phyloP scores from a whole-genome alignment of 23 red algal genomes.

The Gracilaria domingensis region DNA sequence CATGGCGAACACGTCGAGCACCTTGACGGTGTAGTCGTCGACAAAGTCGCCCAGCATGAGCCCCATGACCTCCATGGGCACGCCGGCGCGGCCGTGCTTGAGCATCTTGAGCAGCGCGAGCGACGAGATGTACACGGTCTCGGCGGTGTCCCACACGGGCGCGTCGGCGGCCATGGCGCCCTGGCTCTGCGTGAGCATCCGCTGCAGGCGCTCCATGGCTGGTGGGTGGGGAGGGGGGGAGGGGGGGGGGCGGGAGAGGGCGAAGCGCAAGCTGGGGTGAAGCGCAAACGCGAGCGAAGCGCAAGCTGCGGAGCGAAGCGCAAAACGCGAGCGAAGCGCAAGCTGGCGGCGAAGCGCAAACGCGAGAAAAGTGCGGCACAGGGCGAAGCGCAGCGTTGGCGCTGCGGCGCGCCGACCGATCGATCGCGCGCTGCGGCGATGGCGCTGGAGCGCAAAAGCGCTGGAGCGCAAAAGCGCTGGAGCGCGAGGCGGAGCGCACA shows the following conservation, averaged over 20 bases:
- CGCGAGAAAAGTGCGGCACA: no score
- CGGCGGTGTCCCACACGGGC: slow-evolving; percentile 89
- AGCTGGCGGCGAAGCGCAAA: no score
- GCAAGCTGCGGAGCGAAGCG: no score
- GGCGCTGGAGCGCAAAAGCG: no score
- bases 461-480: no score
- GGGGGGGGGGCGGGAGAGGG: not conserved
- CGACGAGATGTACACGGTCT: slow-evolving; percentile 97
- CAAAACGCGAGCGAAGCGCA: no score
- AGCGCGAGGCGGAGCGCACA: no score
- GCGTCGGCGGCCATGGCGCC: slow-evolving; percentile 68
- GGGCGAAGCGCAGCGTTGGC: no score
- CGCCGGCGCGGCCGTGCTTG: slow-evolving; percentile 98
- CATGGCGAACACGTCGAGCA: slow-evolving; percentile 99
- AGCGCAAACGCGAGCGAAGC: no score
- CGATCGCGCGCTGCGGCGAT: no score
- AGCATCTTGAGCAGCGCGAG: slow-evolving; percentile 99
- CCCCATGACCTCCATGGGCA: slow-evolving; percentile 99
- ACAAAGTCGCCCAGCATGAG: slow-evolving; percentile 99
- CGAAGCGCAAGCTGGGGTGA: no score
- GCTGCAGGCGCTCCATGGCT: slow-evolving; percentile 88
- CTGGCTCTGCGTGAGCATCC: slow-evolving; percentile 81
- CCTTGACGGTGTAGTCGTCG: slow-evolving; percentile 99
- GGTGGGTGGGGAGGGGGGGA: not conserved
- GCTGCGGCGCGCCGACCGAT: no score